Conservation (phyloP, 1,139 yeast species). For the Pichia sp. region DNA sequence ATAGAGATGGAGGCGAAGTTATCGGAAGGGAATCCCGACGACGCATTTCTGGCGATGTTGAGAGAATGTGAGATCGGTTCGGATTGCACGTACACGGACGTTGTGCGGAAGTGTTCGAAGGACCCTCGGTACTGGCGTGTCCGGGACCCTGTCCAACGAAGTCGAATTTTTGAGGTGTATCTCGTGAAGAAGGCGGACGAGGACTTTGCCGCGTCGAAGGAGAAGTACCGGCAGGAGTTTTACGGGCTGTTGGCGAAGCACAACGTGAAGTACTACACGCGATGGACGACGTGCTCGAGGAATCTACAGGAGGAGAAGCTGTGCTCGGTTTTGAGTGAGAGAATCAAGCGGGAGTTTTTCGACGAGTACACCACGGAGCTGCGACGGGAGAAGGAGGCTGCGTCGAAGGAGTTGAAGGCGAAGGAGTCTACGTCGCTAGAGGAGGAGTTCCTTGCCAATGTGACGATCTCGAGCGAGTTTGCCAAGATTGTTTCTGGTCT, state of each 20-base stretch:
- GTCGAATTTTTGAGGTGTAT: conserved; percentile 61
- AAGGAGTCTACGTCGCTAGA: conserved; percentile 53
- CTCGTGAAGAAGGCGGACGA: conserved; percentile 50
- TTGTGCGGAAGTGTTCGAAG: conserved; percentile 54
- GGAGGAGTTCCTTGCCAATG: conserved; percentile 33
- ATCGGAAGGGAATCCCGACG: conserved; percentile 25
- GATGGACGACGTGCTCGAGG: conserved; percentile 60
- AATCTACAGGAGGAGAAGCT: conserved; percentile 61
- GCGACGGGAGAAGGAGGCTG: conserved; percentile 37
- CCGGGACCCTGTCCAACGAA: conserved; percentile 56
- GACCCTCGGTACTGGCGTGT: conserved; percentile 71
- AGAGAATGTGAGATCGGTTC: conserved; percentile 55
- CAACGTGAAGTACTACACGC: conserved; percentile 51
- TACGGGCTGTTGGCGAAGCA: conserved; percentile 41
- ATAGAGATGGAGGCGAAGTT: background rate
- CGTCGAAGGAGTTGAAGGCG: conserved; percentile 32
- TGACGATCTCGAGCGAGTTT: conserved; percentile 27
- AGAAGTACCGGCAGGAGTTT: conserved; percentile 54
- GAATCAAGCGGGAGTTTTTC: conserved; percentile 50
- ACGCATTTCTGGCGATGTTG: conserved; percentile 50
- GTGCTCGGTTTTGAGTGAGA: conserved; percentile 59
- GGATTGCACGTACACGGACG: conserved; percentile 70
- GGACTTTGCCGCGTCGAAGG: conserved; percentile 51
- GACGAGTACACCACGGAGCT: conserved; percentile 45
- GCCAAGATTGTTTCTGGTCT: conserved; percentile 19